A percentile compares a stretch with the other conserved stretches of the same genome.
Conservation (phyloP, 176 grass and related monocot genomes). For the Thalia dealbata region DNA sequence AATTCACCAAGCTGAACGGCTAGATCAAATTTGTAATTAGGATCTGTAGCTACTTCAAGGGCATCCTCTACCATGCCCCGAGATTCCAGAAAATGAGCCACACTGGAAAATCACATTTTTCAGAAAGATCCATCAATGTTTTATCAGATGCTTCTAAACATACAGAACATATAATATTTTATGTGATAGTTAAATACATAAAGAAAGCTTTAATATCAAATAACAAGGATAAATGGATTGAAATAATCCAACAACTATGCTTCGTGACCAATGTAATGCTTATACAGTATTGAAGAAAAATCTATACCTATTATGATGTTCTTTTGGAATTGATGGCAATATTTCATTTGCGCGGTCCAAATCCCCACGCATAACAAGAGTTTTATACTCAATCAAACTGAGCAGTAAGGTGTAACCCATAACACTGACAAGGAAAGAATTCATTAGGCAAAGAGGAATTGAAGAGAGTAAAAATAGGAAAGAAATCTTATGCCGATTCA, state of each 20-base stretch:
- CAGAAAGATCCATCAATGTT: neutral
- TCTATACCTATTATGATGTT: conserved; percentile 49
- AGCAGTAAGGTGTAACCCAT: conserved; percentile 96
- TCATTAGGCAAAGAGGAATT: conserved; percentile 35
- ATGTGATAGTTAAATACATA: neutral
- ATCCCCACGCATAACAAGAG: conserved; percentile 40
- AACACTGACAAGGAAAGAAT: conserved; percentile 53
- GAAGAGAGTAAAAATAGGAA: conserved; percentile 2
- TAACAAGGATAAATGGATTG: neutral
- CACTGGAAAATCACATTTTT: conserved; percentile 23
- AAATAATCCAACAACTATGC: neutral
- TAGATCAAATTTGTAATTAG: conserved; percentile 34
- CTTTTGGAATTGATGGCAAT: conserved; percentile 65
- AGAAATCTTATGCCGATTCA: conserved; percentile 10
- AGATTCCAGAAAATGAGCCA: conserved; percentile 62
- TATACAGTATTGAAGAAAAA: neutral
- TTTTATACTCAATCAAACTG: conserved; percentile 98
- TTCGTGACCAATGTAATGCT: neutral
- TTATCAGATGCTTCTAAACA: neutral
- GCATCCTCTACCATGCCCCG: conserved; percentile 33
- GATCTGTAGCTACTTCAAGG: conserved; percentile 52
- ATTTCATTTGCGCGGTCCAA: conserved; percentile 60
- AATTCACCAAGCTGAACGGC: conserved; percentile 11
- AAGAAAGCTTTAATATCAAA: neutral
- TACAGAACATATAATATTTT: neutral